Percentiles rank a stretch among this genome's conserved stretches.
Evolutionary conservation across 2,329 filamentous ascomycete genomes (phyloP).

Genomic region (Hypoxylon sp.): DNA sequence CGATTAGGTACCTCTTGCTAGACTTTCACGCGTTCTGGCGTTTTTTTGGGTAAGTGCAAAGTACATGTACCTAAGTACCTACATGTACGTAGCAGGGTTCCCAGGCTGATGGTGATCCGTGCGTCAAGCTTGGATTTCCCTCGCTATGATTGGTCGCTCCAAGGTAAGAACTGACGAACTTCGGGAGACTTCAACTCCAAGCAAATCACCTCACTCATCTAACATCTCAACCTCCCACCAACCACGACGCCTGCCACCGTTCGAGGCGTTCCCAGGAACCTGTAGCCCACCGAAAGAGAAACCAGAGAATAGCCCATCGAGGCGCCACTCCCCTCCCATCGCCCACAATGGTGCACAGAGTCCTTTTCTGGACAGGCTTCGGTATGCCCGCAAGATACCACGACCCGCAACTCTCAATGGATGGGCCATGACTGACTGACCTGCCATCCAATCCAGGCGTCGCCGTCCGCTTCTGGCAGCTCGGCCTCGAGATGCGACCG

Average conservation of each 20-base stretch:
- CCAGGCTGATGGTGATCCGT: constrained; percentile 15
- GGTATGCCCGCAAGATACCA: constrained; percentile 63
- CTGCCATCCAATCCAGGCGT: constrained; percentile 77
- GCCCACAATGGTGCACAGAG: constrained; percentile 65
- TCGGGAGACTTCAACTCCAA: constrained; percentile 16
- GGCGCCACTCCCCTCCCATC: constrained; percentile 36
- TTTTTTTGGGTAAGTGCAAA: too few relatives aligned
- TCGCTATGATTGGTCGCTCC: constrained; percentile 21
- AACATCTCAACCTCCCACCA: constrained; percentile 24
- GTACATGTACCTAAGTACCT: too few relatives aligned
- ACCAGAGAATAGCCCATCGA: constrained; percentile 31
- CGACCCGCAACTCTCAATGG: background rate
- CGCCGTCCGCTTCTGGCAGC: constrained; percentile 91
- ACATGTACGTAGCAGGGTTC: too few relatives aligned
- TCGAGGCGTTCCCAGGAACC: constrained; percentile 14
- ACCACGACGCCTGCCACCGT: constrained; percentile 11
- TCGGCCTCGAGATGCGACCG: constrained; percentile 97
- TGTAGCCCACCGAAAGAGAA: constrained; percentile 12
- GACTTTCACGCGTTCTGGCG: constrained; percentile 1
- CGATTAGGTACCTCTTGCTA: constrained; percentile 17
- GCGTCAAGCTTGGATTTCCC: constrained; percentile 24
- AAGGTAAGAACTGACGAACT: constrained; percentile 22
- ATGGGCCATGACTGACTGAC: constrained; percentile 33
- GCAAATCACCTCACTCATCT: constrained; percentile 10
- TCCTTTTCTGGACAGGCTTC: constrained; percentile 90